Evolutionary conservation across 2,329 filamentous ascomycete genomes (phyloP).

Genomic region (Penicillium decumbens): DNA sequence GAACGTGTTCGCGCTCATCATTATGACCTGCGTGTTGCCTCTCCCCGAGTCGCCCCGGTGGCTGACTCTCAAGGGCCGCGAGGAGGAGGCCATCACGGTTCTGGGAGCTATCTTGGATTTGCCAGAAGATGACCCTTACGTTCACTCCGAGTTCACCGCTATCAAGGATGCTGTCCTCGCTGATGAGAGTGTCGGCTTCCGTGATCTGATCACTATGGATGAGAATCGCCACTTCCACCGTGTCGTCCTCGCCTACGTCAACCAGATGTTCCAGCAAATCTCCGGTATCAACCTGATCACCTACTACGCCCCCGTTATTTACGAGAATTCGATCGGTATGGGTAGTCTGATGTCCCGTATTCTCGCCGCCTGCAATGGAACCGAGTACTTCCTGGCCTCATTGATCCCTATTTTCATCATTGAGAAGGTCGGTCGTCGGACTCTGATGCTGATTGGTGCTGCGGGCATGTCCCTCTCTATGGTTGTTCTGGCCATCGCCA

Average conservation of each 20-base stretch:
- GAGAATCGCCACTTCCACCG: slow-evolving; percentile 55
- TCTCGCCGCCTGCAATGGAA: slow-evolving; percentile 52
- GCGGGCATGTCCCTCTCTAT: slow-evolving; percentile 61
- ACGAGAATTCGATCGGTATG: slow-evolving; percentile 42
- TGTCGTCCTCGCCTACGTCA: slow-evolving; percentile 53
- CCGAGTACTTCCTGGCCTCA: slow-evolving; percentile 52
- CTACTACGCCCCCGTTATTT: slow-evolving; percentile 44
- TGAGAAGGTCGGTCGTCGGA: slow-evolving; percentile 53
- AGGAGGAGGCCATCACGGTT: slow-evolving; percentile 47
- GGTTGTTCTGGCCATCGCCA: slow-evolving; percentile 52
- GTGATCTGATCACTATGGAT: slow-evolving; percentile 55
- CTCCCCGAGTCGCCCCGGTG: slow-evolving; percentile 55
- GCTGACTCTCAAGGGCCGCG: slow-evolving; percentile 51
- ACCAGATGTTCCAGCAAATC: slow-evolving; percentile 54
- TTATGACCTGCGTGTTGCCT: slow-evolving; percentile 43
- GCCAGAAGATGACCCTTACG: slow-evolving; percentile 40
- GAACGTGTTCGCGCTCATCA: slow-evolving; percentile 51
- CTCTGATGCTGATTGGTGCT: slow-evolving; percentile 67
- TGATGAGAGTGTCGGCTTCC: slow-evolving; percentile 48
- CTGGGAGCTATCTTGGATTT: slow-evolving; percentile 45
- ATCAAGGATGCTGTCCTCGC: slow-evolving; percentile 50
- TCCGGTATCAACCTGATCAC: slow-evolving; percentile 45
- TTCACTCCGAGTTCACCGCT: slow-evolving; percentile 45
- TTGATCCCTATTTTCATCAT: slow-evolving; percentile 49
- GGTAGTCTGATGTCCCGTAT: slow-evolving; percentile 42